These are phyloP conservation scores for Penicillium sp. DNA, from an alignment of 2,329 filamentous ascomycete genomes.

Conservation along the genomic window DNA sequence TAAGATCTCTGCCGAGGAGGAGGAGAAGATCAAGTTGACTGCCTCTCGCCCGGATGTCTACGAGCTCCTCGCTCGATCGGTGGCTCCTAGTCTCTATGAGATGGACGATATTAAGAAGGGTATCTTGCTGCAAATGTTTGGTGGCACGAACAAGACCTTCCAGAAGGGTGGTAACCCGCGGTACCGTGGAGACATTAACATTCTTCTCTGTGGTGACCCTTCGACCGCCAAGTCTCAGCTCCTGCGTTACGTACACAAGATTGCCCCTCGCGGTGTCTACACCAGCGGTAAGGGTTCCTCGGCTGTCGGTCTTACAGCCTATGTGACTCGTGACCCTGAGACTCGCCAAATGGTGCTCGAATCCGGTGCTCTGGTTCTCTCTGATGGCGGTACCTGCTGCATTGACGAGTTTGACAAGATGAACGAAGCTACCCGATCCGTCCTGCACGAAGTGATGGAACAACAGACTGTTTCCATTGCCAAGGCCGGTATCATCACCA, in stretches of 20 bases:
- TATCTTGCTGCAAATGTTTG: conserved; percentile 92
- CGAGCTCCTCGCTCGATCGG: conserved; percentile 82
- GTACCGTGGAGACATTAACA: conserved; percentile 96
- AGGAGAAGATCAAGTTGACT: conserved; percentile 81
- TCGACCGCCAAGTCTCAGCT: conserved; percentile 96
- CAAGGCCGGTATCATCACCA: conserved; percentile 79
- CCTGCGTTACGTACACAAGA: conserved; percentile 93
- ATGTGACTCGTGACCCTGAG: conserved; percentile 73
- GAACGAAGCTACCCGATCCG: conserved; percentile 72
- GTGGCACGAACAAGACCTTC: conserved; percentile 97
- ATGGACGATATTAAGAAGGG: conserved; percentile 99
- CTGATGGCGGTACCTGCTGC: conserved; percentile 74
- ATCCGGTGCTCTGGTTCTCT: conserved; percentile 71
- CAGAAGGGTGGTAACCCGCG: conserved; percentile 93
- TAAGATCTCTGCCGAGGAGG: conserved; percentile 81
- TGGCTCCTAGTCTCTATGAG: conserved; percentile 95
- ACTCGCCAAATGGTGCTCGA: conserved; percentile 73
- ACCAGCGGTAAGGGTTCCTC: conserved; percentile 76
- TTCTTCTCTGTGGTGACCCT: conserved; percentile 93
- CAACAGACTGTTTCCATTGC: conserved; percentile 78
- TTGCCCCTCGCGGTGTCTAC: conserved; percentile 83
- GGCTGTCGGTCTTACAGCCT: conserved; percentile 75
- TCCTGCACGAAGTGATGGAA: conserved; percentile 79
- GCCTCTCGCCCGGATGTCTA: conserved; percentile 84
- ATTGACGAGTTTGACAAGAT: conserved; percentile 83